Base-by-base conservation (phyloP, 257 asterid genomes). In the Nicotiana undulata region DNA sequence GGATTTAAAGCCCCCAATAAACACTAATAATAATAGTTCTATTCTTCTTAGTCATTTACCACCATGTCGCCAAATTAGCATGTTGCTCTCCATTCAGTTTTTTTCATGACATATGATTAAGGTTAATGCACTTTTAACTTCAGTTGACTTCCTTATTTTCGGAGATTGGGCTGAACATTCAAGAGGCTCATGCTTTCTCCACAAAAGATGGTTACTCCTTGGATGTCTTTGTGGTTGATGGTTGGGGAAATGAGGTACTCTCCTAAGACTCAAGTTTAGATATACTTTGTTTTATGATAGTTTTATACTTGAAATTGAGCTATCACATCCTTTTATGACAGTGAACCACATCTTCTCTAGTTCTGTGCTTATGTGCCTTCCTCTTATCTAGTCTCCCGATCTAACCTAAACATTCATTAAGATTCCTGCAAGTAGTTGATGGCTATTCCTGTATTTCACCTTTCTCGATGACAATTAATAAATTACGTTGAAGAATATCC, bases 121-220 rank as follows among this genome's bases (percentile, higher is more conserved):
- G 53, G 56, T 37, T 17, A 20, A 26, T 67, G 70, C 31, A 4
- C 9, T 0, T 6, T 60, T 44, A 29, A 7, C 86, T 86, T 84
- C 94, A 93, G 99, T 83, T 95, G 72, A 92, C 99, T 75, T 86
- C 89, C 86, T 86, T 93, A 82, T 84, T 93, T 86, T 91, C 98
- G 84, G 98, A 91, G 87, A 89, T 92, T 53, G 99, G 97, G 26
- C 82, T 95, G 94, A 95, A 95, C 91, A 95, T 95, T 87, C 98
- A 93, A 91, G 99, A 95, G 87, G 99, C 98, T 81, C 99, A 95
- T 87, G 99, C 98, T 32, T 95, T 95, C 88, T 93, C 97, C 85
- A 91, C 98, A 3, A 85, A 85, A 12, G 99, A 95, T 24, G 99
- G 99, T 28, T 95, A 90, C 80, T 95, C 99, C 7, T 88, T 93